phyloP scores from a whole-genome alignment of 352 stramenopile species.

The Globisporangium radiosum region DNA sequence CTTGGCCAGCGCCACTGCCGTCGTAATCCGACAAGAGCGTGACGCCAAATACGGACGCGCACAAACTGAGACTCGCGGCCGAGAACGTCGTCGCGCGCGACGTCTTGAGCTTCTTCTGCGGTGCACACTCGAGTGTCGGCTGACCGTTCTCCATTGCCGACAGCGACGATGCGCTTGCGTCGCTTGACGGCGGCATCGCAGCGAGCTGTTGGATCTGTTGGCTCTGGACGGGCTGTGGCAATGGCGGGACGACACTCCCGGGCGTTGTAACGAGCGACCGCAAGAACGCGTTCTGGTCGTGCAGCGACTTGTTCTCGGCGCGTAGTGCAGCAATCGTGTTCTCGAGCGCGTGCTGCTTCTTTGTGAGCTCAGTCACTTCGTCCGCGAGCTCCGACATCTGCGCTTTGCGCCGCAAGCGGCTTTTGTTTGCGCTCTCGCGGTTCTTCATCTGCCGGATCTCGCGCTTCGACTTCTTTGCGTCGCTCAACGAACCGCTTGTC shows the following conservation, averaged over 20 bases:
- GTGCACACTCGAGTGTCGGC: constrained; percentile 12
- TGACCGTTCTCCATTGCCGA: constrained; percentile 25
- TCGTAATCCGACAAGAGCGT: constrained; percentile 62
- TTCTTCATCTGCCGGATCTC: constrained; percentile 87
- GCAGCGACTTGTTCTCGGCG: constrained; percentile 75
- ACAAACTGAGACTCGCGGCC: constrained; percentile 54
- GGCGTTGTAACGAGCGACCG: constrained; percentile 53
- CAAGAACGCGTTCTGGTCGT: constrained; percentile 73
- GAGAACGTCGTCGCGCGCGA: constrained; percentile 40
- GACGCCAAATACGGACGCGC: constrained; percentile 73
- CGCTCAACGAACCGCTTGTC: constrained; percentile 1
- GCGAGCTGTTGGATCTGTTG: constrained; percentile 16
- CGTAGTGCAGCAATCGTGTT: constrained; percentile 59
- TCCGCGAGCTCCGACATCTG: constrained; percentile 51
- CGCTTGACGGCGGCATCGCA: constrained; percentile 8
- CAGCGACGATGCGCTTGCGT: constrained; percentile 7
- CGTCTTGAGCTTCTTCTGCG: constrained; percentile 29
- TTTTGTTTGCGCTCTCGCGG: constrained; percentile 81
- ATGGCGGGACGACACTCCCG: constrained; percentile 12
- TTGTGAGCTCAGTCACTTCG: constrained; percentile 57
- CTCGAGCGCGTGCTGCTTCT: constrained; percentile 63
- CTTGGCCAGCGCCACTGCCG: constrained; percentile 16
- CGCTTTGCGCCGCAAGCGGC: constrained; percentile 60
- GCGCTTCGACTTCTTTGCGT: constrained; percentile 60
- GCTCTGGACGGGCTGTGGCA: no score